Evolutionary conservation across 305 asterid species (phyloP).

Genomic region (Fraxinus sp.): DNA sequence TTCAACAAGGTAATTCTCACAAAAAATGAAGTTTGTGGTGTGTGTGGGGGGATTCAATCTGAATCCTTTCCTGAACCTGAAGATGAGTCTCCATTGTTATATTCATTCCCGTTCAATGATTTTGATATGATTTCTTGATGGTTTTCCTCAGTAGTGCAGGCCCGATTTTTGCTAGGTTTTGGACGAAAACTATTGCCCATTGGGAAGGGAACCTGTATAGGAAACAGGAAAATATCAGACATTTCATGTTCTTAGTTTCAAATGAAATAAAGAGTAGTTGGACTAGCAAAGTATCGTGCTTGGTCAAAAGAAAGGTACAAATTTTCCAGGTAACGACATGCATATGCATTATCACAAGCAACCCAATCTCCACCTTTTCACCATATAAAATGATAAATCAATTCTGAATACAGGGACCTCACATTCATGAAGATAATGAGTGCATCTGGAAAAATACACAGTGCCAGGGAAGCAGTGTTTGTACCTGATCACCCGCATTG

Average conservation of each 20-base stretch:
- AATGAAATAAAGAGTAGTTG: not conserved
- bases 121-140: slow-evolving; percentile 42
- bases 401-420: not conserved
- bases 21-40: slow-evolving; percentile 25
- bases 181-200: slow-evolving; percentile 81
- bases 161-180: slow-evolving; percentile 58
- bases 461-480: not conserved
- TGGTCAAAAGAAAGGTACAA: not conserved
- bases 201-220: slow-evolving; percentile 87
- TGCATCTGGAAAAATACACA: not conserved
- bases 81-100: slow-evolving; percentile 51
- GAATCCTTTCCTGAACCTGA: slow-evolving; percentile 63
- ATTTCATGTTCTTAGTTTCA: not conserved
- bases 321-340: not conserved
- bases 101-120: slow-evolving; percentile 49
- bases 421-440: not conserved
- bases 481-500: slow-evolving; percentile 98
- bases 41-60: slow-evolving; percentile 35
- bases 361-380: not conserved
- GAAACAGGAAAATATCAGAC: not conserved
- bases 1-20: slow-evolving; percentile 61
- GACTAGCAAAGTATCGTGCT: not conserved
- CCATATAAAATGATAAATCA: slow-evolving; percentile 9
- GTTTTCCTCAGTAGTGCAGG: slow-evolving; percentile 52
- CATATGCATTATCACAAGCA: not conserved